Evolutionary conservation across 192 early-diverging fungal species (phyloP).

Genomic region (Pilaira anomala): DNA sequence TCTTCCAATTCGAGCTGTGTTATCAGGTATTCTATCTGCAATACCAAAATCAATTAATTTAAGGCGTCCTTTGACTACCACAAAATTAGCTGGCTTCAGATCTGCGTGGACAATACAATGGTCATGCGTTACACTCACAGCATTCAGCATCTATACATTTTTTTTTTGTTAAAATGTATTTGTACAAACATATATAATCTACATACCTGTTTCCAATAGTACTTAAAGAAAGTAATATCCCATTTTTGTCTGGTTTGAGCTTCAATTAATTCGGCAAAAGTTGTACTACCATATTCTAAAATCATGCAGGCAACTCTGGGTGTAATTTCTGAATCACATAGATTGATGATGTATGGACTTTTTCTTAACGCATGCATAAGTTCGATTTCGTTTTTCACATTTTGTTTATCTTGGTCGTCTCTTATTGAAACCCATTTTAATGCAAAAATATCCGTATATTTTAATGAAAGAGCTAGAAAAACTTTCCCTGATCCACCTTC

Average conservation of each 20-base stretch:
- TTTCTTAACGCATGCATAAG: constrained; percentile 63
- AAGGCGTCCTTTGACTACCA: constrained; percentile 78
- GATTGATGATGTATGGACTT: constrained; percentile 73
- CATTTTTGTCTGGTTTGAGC: constrained; percentile 48
- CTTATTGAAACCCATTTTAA: constrained; percentile 70
- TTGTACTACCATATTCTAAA: constrained; percentile 89
- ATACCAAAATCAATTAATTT: constrained; percentile 99
- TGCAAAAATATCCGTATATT: constrained; percentile 77
- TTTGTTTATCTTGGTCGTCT: constrained; percentile 58
- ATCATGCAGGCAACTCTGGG: constrained; percentile 37
- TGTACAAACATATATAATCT: not conserved
- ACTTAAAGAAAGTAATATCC: constrained; percentile 70
- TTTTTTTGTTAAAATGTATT: not conserved
- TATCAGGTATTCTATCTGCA: constrained; percentile 89
- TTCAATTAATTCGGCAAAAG: constrained; percentile 66
- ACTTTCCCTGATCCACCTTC: constrained; percentile 89
- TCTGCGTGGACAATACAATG: constrained; percentile 89
- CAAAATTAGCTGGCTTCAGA: constrained; percentile 95
- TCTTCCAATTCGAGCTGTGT: constrained; percentile 90
- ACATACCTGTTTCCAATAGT: constrained; percentile 81
- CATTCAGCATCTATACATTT: constrained; percentile 74
- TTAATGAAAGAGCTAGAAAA: constrained; percentile 75
- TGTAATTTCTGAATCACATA: constrained; percentile 76
- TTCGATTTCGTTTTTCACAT: constrained; percentile 86
- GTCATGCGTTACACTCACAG: constrained; percentile 85